Base-by-base conservation (phyloP, 495 filamentous ascomycete genomes). In the Letharia lupina region DNA sequence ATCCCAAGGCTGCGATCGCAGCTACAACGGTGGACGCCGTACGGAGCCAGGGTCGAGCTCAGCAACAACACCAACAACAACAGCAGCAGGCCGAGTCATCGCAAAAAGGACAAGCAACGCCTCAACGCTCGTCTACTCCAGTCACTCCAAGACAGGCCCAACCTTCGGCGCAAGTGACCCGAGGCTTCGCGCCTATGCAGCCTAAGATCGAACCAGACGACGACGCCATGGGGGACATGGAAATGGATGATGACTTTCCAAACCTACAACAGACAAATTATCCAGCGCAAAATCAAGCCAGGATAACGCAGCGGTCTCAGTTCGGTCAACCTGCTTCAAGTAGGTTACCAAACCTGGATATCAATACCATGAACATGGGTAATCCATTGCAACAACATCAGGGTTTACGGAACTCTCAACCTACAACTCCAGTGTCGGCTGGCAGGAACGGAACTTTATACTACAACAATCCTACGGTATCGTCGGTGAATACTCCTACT, bases 401-500 rank as follows among this genome's bases (percentile, higher is more conserved):
- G 75, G 90, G 89, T 16, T 86, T 97, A 68, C 89, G 89, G 63
- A 86, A 85, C 12, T 94, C 93, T 9, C 89, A 90, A 70, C 94
- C 95, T 5, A 84, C 89, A 23, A 98, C 94, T 15, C 94, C 94
- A 2, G 86, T 90, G 20, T 82, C 88, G 40, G 82, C 85, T 35
- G 82, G 80, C 65, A 87, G 89, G 70, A 73, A 83, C 64, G 83
- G 84, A 39, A 70, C 84, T 68, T 78, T 79, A 35, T 87, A 95
- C 74, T 89, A 93, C 73, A 90, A 96, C 73, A 98, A 98, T 72
- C 94, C 94, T 35, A 98, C 92, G 0, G 91, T 98, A n/a, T 96
- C 94, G 15, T 96, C 93, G 45, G 93, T 96, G 62, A 98, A 98
- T 72, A 96, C 92, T 5, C 94, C 93, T 0, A 96, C 93, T 15